Percentiles rank a stretch among this genome's conserved stretches.
phyloP scores from a whole-genome alignment of 2,329 filamentous ascomycete species.

The Scytalidium sp. region DNA sequence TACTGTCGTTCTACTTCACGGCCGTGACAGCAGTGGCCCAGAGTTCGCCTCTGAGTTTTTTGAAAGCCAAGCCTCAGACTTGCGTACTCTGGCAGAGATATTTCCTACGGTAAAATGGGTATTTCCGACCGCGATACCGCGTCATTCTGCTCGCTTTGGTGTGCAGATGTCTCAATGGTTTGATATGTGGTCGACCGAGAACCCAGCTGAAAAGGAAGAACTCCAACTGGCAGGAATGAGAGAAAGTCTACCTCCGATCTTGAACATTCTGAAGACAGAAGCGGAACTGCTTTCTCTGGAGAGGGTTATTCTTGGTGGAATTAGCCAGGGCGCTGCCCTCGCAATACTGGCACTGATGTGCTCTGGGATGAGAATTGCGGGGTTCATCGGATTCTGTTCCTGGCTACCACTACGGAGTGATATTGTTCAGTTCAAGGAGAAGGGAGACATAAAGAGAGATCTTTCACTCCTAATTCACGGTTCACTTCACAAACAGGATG shows the following conservation, averaged over 20 bases:
- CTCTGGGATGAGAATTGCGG: constrained; percentile 21
- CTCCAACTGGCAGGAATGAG: constrained; percentile 38
- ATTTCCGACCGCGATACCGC: constrained; percentile 18
- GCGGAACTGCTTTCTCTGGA: constrained; percentile 32
- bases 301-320: constrained; percentile 40
- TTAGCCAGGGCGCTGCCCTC: constrained; percentile 44
- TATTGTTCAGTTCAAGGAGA: too few relatives aligned
- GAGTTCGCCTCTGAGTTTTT: constrained; percentile 40
- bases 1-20: constrained; percentile 45
- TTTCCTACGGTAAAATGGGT: constrained; percentile 17
- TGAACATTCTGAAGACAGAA: constrained; percentile 31
- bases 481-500: too few relatives aligned
- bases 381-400: constrained; percentile 36
- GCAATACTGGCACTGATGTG: constrained; percentile 35
- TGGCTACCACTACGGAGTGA: constrained; percentile 26
- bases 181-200: constrained; percentile 43
- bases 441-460: too few relatives aligned
- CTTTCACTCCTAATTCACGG: too few relatives aligned
- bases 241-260: constrained; percentile 33
- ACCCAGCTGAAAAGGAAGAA: constrained; percentile 39
- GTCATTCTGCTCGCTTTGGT: constrained; percentile 23
- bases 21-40: constrained; percentile 35
- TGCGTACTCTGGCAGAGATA: constrained; percentile 12
- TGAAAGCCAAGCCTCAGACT: constrained; percentile 28
- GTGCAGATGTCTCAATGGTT: constrained; percentile 44